Conservation (phyloP, 352 stramenopile species). For the Globisporangium okanoganense region DNA sequence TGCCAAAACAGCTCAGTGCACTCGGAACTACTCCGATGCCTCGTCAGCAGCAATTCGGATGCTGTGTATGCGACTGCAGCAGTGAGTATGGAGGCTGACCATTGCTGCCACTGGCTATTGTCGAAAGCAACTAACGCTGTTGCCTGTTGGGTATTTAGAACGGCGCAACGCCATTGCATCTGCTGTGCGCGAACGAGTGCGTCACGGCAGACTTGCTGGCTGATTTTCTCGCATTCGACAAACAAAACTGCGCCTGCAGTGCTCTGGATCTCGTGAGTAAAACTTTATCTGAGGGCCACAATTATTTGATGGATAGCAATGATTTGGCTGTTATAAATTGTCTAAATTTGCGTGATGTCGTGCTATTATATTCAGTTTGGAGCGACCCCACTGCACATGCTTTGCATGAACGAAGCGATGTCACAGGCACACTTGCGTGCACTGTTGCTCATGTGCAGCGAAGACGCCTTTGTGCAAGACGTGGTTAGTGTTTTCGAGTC, state of each 20-base stretch:
- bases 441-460: conserved; percentile 37
- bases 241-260: conserved; percentile 18
- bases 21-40: conserved; percentile 22
- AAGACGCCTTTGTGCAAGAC: conserved; percentile 46
- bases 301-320: no score
- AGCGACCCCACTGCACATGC: conserved; percentile 48
- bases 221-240: conserved; percentile 37
- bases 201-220: conserved; percentile 36
- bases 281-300: no score
- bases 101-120: neutral
- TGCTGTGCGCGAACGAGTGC: conserved; percentile 45
- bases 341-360: no score
- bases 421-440: conserved; percentile 29
- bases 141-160: conserved; percentile 20
- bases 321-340: no score
- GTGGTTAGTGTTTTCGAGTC: conserved; percentile 8
- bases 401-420: conserved; percentile 64
- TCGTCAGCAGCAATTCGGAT: conserved; percentile 27
- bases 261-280: conserved; percentile 5
- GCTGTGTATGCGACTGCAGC: conserved; percentile 27
- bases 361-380: conserved; percentile 29
- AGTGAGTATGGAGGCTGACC: neutral
- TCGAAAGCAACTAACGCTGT: neutral
- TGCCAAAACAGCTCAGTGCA: conserved; percentile 38
- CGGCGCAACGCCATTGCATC: conserved; percentile 38